phyloP scores from a whole-genome alignment of 2,329 filamentous ascomycete genomes.

The Fusarium praegraminearum region DNA sequence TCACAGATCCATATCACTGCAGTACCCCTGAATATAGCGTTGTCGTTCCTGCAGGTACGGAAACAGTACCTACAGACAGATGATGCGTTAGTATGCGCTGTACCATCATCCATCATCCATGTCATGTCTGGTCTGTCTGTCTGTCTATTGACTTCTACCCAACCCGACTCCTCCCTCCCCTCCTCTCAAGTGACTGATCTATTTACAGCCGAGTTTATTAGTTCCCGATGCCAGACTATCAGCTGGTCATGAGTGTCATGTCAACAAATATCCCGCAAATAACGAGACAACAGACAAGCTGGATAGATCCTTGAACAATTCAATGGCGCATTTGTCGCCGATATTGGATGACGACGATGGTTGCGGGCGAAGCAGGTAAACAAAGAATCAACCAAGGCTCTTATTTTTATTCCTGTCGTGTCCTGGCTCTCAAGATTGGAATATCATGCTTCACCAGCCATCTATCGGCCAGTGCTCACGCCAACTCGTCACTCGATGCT shows the following conservation, averaged over 20 bases:
- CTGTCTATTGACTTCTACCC: neutral
- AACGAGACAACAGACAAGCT: slow-evolving; percentile 3
- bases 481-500: slow-evolving; percentile 24
- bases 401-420: neutral
- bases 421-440: slow-evolving; percentile 33
- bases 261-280: slow-evolving; percentile 22
- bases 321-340: slow-evolving; percentile 4
- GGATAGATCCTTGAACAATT: slow-evolving; percentile 4
- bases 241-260: slow-evolving; percentile 9
- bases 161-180: neutral
- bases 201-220: neutral
- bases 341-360: slow-evolving; percentile 13
- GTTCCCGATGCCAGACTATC: slow-evolving; percentile 1
- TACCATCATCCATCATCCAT: neutral
- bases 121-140: neutral
- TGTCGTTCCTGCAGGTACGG: slow-evolving; percentile 51
- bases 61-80: neutral
- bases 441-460: slow-evolving; percentile 37
- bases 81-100: neutral
- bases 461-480: slow-evolving; percentile 31
- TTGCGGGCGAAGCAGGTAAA: neutral
- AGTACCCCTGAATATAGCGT: slow-evolving; percentile 44
- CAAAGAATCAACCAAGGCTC: slow-evolving; percentile 14
- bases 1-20: slow-evolving; percentile 33
- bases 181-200: slow-evolving; percentile 6